These are phyloP conservation scores for Cercospora brassicicola DNA, from an alignment of 2,329 filamentous ascomycete genomes.

Conservation along the genomic window DNA sequence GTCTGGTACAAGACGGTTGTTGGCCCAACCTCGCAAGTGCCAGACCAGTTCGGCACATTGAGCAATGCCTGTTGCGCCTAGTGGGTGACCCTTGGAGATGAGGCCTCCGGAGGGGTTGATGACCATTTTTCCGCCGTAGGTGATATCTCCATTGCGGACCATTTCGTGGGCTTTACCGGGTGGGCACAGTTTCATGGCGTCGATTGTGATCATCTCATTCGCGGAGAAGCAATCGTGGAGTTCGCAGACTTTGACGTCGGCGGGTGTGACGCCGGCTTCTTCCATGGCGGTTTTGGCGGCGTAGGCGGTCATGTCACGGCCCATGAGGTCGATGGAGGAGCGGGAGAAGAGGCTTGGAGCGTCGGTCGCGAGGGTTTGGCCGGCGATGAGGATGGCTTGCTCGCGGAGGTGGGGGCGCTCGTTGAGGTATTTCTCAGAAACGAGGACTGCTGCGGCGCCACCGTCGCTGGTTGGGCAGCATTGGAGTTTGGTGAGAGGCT, in stretches of 20 bases:
- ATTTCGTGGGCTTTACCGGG: constrained; percentile 87
- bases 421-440: constrained; percentile 85
- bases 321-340: constrained; percentile 83
- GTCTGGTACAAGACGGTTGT: constrained; percentile 71
- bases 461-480: constrained; percentile 96
- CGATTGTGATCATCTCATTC: constrained; percentile 89
- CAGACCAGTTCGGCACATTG: constrained; percentile 94
- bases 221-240: constrained; percentile 95
- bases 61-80: constrained; percentile 87
- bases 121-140: constrained; percentile 72
- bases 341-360: constrained; percentile 73
- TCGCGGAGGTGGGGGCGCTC: constrained; percentile 75
- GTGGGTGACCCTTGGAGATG: constrained; percentile 93
- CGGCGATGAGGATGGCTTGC: constrained; percentile 85
- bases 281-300: constrained; percentile 68
- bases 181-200: constrained; percentile 74
- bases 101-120: constrained; percentile 64
- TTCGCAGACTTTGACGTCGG: constrained; percentile 80
- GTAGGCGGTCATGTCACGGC: constrained; percentile 76
- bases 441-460: constrained; percentile 81
- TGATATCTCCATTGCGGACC: constrained; percentile 83
- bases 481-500: constrained; percentile 92
- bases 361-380: constrained; percentile 83
- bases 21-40: constrained; percentile 94
- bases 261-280: constrained; percentile 67